Evolutionary conservation across 345 rosid genomes (phyloP).

Genomic region (Rhizophora apiculata): DNA sequence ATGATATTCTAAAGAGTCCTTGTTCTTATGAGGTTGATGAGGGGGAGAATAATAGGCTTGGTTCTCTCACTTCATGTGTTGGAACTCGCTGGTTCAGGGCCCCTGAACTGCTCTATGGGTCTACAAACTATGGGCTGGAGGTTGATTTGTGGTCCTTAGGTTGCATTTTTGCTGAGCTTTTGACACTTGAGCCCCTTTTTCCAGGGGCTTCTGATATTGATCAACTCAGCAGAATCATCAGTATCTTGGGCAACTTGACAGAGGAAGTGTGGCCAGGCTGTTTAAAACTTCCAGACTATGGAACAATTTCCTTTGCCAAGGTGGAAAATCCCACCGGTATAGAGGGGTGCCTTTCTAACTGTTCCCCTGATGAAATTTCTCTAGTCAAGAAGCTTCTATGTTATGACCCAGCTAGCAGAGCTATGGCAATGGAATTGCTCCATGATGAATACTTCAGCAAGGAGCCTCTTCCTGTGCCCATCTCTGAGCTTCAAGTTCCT

Average conservation of each 20-base stretch:
- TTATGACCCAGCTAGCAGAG: conserved; percentile 74
- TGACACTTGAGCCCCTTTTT: conserved; percentile 72
- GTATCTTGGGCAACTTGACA: conserved; percentile 65
- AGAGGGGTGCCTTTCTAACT: conserved; percentile 49
- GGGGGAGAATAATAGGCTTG: conserved; percentile 38
- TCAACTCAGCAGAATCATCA: conserved; percentile 69
- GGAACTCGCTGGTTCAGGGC: conserved; percentile 99
- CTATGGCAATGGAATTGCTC: conserved; percentile 68
- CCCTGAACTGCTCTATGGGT: conserved; percentile 90
- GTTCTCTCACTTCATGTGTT: conserved; percentile 77
- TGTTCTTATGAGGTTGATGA: conserved; percentile 61
- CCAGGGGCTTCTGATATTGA: conserved; percentile 90
- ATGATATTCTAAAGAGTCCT: conserved; percentile 55
- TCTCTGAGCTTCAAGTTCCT: conserved; percentile 67
- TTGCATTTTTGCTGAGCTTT: conserved; percentile 80
- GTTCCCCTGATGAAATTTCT: conserved; percentile 53
- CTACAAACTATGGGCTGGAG: conserved; percentile 71
- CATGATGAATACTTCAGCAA: conserved; percentile 65
- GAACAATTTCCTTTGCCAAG: conserved; percentile 66
- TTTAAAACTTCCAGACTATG: conserved; percentile 71
- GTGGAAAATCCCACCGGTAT: conserved; percentile 67
- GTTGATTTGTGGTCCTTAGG: conserved; percentile 90
- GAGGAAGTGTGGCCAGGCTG: conserved; percentile 81
- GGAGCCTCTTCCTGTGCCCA: conserved; percentile 72
- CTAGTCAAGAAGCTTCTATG: conserved; percentile 68